Conservation (phyloP, 2,329 filamentous ascomycete species). For the Neopestalotiopsis sp. region DNA sequence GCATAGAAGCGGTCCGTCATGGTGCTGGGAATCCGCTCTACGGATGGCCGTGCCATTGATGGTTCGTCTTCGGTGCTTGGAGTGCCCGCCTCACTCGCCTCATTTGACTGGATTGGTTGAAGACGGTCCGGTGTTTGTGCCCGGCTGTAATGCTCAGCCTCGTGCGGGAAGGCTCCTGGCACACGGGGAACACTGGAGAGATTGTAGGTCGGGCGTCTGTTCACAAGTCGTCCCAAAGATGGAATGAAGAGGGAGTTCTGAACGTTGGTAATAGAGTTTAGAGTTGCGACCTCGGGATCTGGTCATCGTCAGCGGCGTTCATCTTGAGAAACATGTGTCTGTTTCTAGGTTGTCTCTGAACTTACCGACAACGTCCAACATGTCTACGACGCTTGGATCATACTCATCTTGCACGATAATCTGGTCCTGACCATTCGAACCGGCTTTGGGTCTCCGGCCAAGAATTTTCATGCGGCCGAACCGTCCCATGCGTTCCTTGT, state of each 20-base stretch:
- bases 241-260: conserved; percentile 90
- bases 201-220: conserved; percentile 79
- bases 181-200: conserved; percentile 55
- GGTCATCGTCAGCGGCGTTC: conserved; percentile 1
- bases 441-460: background rate
- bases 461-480: conserved; percentile 11
- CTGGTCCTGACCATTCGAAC: background rate
- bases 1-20: conserved; percentile 78
- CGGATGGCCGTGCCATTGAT: conserved; percentile 25
- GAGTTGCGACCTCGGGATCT: conserved; percentile 84
- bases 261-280: conserved; percentile 86
- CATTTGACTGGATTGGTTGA: background rate
- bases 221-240: conserved; percentile 76
- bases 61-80: conserved; percentile 29
- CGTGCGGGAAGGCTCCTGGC: conserved; percentile 17
- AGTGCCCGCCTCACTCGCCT: conserved; percentile 23
- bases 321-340: background rate
- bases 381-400: conserved; percentile 66
- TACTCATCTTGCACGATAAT: conserved; percentile 49
- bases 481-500: conserved; percentile 8
- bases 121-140: background rate
- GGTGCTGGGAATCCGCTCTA: conserved; percentile 52
- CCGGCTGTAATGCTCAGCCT: background rate
- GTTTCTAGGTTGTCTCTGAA: conserved; percentile 17
- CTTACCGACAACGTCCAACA: conserved; percentile 72